Evolutionary conservation across 2,329 filamentous ascomycete genomes (phyloP).

Genomic region (Pseudogymnoascus sp.): DNA sequence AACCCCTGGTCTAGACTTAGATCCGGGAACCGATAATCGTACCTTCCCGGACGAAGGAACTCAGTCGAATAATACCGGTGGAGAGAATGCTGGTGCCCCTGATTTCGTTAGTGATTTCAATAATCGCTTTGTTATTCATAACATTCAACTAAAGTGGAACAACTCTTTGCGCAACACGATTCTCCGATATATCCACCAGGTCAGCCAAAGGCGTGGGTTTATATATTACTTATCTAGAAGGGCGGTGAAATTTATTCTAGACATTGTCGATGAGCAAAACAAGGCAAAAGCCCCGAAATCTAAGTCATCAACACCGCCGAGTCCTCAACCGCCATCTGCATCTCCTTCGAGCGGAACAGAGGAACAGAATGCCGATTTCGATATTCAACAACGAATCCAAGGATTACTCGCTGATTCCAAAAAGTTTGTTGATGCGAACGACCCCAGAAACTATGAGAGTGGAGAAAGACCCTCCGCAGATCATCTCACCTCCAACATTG

Average conservation of each 20-base stretch:
- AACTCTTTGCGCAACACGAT: conserved; percentile 94
- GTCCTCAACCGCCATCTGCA: conserved; percentile 10
- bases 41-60: conserved; percentile 40
- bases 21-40: conserved; percentile 33
- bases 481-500: conserved; percentile 65
- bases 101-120: conserved; percentile 94
- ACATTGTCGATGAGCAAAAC: conserved; percentile 90
- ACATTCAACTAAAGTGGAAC: conserved; percentile 97
- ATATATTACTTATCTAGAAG: conserved; percentile 95
- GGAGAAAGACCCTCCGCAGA: conserved; percentile 39
- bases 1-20: conserved; percentile 25
- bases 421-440: conserved; percentile 69
- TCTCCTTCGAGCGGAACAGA: conserved; percentile 19
- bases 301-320: conserved; percentile 20
- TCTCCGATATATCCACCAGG: conserved; percentile 92
- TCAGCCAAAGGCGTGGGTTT: conserved; percentile 89
- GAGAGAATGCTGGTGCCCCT: conserved; percentile 57
- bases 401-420: conserved; percentile 78
- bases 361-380: conserved; percentile 37
- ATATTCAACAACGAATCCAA: conserved; percentile 76
- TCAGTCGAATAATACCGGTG: conserved; percentile 44
- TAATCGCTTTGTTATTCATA: conserved; percentile 96
- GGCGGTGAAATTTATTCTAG: conserved; percentile 94
- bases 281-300: conserved; percentile 49
- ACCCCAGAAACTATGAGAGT: conserved; percentile 30